Conservation (phyloP, 2,329 filamentous ascomycete genomes). For the Arthrobotrys iridis region DNA sequence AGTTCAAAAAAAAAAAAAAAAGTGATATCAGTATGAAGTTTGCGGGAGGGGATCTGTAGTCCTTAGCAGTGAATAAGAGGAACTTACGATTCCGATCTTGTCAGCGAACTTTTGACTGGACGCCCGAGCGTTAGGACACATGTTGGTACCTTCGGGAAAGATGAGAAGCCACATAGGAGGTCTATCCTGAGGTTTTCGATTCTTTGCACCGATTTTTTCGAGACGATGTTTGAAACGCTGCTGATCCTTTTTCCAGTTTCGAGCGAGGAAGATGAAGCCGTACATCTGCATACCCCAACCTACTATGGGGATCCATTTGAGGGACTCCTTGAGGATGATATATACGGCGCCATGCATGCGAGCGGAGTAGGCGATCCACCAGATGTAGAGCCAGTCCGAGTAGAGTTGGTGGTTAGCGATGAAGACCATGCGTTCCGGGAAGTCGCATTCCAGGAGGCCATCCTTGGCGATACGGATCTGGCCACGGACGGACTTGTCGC, state of each 20-base stretch:
- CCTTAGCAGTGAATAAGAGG: background rate
- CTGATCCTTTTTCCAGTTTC: conserved; percentile 84
- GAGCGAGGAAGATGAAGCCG: conserved; percentile 90
- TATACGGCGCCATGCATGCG: conserved; percentile 86
- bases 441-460: conserved; percentile 79
- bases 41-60: background rate
- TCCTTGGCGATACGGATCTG: conserved; percentile 76
- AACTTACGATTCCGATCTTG: conserved; percentile 71
- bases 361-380: conserved; percentile 91
- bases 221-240: conserved; percentile 79
- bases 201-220: conserved; percentile 72
- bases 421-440: conserved; percentile 81
- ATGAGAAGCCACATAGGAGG: conserved; percentile 87
- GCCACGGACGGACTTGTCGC: conserved; percentile 79
- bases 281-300: conserved; percentile 82
- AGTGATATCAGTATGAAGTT: background rate
- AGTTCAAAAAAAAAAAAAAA: background rate
- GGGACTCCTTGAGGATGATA: conserved; percentile 88
- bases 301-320: conserved; percentile 81
- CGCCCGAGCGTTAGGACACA: conserved; percentile 74
- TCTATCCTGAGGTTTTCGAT: conserved; percentile 67
- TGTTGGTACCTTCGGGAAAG: conserved; percentile 87
- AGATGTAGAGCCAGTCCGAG: conserved; percentile 90
- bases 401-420: conserved; percentile 93
- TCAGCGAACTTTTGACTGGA: conserved; percentile 80